Percentiles rank a stretch among this genome's conserved stretches.
phyloP scores from a whole-genome alignment of 2,329 filamentous ascomycete genomes.

The Balansia obtecta region DNA sequence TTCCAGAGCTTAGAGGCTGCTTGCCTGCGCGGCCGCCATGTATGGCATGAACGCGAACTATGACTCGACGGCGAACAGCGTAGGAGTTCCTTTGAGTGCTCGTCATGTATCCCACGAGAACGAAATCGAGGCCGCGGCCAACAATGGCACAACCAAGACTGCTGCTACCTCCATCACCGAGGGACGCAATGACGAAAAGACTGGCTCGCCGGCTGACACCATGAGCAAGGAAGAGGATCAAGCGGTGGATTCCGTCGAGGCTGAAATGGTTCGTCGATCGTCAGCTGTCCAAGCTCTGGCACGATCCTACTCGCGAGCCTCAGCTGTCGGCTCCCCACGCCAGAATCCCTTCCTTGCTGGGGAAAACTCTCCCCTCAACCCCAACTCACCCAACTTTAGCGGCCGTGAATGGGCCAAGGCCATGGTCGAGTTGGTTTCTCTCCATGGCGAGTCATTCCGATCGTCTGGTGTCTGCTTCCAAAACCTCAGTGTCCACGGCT shows the following conservation, averaged over 20 bases:
- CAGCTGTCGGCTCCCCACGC: slow-evolving; percentile 15
- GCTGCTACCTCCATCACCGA: slow-evolving; percentile 26
- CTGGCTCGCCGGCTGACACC: slow-evolving; percentile 16
- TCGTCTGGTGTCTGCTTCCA: slow-evolving; percentile 53
- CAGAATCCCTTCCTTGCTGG: slow-evolving; percentile 38
- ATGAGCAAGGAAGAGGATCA: slow-evolving; percentile 19
- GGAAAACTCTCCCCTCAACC: slow-evolving; percentile 40
- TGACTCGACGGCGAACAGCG: slow-evolving; percentile 33
- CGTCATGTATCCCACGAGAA: slow-evolving; percentile 15
- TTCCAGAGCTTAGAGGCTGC: neutral
- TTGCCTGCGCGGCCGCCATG: slow-evolving; percentile 6
- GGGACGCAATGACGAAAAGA: slow-evolving; percentile 18
- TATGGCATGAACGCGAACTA: slow-evolving; percentile 27
- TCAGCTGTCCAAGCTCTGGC: slow-evolving; percentile 44
- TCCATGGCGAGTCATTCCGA: slow-evolving; percentile 42
- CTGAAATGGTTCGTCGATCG: slow-evolving; percentile 36
- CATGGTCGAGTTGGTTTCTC: slow-evolving; percentile 38
- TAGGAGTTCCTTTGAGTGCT: slow-evolving; percentile 23
- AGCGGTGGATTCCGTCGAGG: slow-evolving; percentile 10
- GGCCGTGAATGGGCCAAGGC: slow-evolving; percentile 48
- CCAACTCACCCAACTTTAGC: slow-evolving; percentile 39
- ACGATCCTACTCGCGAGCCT: slow-evolving; percentile 40
- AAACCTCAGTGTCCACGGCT: slow-evolving; percentile 57
- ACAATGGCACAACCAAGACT: slow-evolving; percentile 19
- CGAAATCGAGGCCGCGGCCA: slow-evolving; percentile 13